phyloP scores from a whole-genome alignment of 2,329 filamentous ascomycete species.

The Proliferodiscus dingleyae region DNA sequence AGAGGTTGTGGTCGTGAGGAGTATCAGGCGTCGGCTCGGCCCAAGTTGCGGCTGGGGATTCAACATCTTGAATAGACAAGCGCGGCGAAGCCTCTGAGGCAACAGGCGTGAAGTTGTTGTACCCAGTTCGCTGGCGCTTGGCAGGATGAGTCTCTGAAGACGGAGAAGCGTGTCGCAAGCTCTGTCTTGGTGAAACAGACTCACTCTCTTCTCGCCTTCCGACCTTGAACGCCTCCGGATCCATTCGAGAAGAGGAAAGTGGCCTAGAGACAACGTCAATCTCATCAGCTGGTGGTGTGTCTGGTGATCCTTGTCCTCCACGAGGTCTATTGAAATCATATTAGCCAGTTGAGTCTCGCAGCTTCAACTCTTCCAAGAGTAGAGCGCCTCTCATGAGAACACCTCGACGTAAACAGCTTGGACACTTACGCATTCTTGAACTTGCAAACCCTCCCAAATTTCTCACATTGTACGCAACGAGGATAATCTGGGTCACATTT shows the following conservation, averaged over 20 bases:
- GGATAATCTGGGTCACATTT: slow-evolving; percentile 88
- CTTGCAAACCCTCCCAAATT: slow-evolving; percentile 80
- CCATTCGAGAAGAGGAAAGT: slow-evolving; percentile 24
- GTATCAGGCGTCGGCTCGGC: slow-evolving; percentile 13
- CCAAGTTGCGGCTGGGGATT: slow-evolving; percentile 21
- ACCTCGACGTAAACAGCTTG: neutral
- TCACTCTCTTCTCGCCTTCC: slow-evolving; percentile 25
- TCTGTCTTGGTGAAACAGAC: slow-evolving; percentile 26
- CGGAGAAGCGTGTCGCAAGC: slow-evolving; percentile 24
- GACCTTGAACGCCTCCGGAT: slow-evolving; percentile 25
- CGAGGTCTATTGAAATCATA: slow-evolving; percentile 25
- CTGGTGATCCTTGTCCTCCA: slow-evolving; percentile 32
- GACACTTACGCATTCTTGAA: slow-evolving; percentile 76
- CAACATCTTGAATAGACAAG: slow-evolving; percentile 18
- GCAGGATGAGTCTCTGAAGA: slow-evolving; percentile 25
- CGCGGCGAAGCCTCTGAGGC: slow-evolving; percentile 29
- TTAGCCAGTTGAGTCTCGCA: slow-evolving; percentile 34
- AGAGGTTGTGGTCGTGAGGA: slow-evolving; percentile 14
- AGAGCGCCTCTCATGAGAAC: no score
- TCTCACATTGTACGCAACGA: slow-evolving; percentile 87
- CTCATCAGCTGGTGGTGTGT: slow-evolving; percentile 30
- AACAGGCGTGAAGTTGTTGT: slow-evolving; percentile 29
- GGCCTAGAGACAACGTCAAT: slow-evolving; percentile 27
- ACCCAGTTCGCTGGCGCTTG: slow-evolving; percentile 30
- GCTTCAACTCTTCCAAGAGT: no score